Base-by-base conservation (phyloP, 768 basidiomycete species). In the Steccherinum ochraceum region DNA sequence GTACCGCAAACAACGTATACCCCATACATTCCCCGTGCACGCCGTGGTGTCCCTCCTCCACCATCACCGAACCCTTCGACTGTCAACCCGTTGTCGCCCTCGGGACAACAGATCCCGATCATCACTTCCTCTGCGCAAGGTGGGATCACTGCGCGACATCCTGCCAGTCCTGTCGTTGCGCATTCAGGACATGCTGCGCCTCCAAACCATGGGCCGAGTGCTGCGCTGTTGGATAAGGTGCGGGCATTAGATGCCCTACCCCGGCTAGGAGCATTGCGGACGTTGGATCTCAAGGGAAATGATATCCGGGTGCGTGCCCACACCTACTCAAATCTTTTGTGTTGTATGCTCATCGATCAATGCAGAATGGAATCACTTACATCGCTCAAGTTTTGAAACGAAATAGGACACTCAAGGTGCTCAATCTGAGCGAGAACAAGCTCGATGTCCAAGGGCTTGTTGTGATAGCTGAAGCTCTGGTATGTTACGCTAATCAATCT, bases 381-480 rank as follows among this genome's bases (percentile, higher is more conserved):
- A 80, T 98, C 45, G 86, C 93, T 0, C 94, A 98, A 67, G 95
- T 98, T 0, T 72, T 98, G 55, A 98, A 98, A 64, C 84, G 95
- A 30, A 98, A 99, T 67, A 75, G 93, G 41, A 97, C 95, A 2
- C 73, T 98, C 41, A 96, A 95, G 67, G 85, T 97, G 4, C 75
- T 97, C 21, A 98, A 97, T 65, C 69, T 98, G 47, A 86, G 89
- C 60, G 95, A 98, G 65, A 98, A 98, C 66, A 92, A 88, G 64
- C 79, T 99, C 4, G 95, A 95, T 51, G 79, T 89, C 0, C 71
- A 77, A 7, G 90, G 91, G 48, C 72, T 99, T 10, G 80, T 85
- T 2, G 71, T 77, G 0, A 75, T 99, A 12, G 93, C 93, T 0
- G 95, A 99, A 66, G 88, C 93, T 1, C 66, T 99, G 64, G 93